phyloP scores from a whole-genome alignment of 2,329 filamentous ascomycete species.

The Byssothecium circinans region DNA sequence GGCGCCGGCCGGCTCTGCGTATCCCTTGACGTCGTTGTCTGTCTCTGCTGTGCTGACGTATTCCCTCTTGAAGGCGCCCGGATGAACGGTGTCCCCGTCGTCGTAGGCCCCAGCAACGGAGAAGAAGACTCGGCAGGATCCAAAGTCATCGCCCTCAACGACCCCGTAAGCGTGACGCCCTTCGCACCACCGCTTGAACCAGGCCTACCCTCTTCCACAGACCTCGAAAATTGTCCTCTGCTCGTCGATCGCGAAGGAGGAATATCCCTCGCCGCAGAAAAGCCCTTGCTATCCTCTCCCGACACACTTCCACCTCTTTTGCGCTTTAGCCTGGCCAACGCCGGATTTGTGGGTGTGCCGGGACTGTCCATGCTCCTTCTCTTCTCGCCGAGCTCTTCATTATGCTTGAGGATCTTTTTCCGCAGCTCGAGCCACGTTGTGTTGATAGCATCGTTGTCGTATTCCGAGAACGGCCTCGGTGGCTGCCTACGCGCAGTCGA shows the following conservation, averaged over 20 bases:
- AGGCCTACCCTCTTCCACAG: conserved; percentile 26
- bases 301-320: conserved; percentile 36
- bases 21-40: conserved; percentile 19
- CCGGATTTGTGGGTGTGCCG: conserved; percentile 35
- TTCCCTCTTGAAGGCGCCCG: conserved; percentile 51
- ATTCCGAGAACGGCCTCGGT: conserved; percentile 74
- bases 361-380: conserved; percentile 21
- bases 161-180: conserved; percentile 25
- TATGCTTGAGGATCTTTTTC: conserved; percentile 51
- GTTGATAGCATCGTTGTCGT: conserved; percentile 79
- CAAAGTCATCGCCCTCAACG: conserved; percentile 26
- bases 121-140: conserved; percentile 32
- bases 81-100: conserved; percentile 56
- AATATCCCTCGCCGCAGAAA: conserved; percentile 32
- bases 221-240: conserved; percentile 31
- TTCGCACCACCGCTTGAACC: conserved; percentile 30
- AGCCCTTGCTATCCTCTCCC: conserved; percentile 17
- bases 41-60: conserved; percentile 19
- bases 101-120: conserved; percentile 32
- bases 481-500: conserved; percentile 57
- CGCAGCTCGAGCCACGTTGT: conserved; percentile 70
- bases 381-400: conserved; percentile 44
- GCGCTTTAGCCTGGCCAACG: conserved; percentile 37
- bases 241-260: conserved; percentile 22
- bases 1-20: conserved; percentile 39